These are phyloP conservation scores for Carex parvula DNA, from an alignment of 176 grass and related monocot species.

Conservation along the genomic window DNA sequence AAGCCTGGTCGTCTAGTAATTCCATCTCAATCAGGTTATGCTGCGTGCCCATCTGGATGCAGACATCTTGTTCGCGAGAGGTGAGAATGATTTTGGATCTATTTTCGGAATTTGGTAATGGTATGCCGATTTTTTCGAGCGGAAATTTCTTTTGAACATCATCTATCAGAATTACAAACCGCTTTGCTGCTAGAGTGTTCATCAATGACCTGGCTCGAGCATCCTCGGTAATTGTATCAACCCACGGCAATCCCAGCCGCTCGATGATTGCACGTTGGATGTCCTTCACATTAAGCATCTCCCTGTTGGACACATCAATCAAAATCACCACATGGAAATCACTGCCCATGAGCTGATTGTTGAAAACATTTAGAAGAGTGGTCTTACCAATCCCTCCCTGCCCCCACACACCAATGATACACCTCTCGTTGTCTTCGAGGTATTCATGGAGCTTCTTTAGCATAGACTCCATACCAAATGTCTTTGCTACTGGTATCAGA, in stretches of 20 bases:
- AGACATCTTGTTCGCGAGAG: constrained; percentile 43
- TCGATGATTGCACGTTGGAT: constrained; percentile 53
- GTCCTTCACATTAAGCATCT: constrained; percentile 38
- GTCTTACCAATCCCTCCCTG: constrained; percentile 73
- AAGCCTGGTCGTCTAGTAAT: constrained; percentile 26
- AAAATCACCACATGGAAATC: constrained; percentile 48
- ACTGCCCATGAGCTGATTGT: constrained; percentile 50
- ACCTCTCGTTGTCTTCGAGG: constrained; percentile 36
- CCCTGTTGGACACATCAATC: constrained; percentile 59
- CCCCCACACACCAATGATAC: constrained; percentile 60
- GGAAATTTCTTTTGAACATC: constrained; percentile 50
- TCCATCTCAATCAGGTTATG: constrained; percentile 42
- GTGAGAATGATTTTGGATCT: constrained; percentile 56
- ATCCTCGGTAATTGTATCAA: constrained; percentile 33
- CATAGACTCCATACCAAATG: constrained; percentile 57
- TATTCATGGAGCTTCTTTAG: constrained; percentile 24
- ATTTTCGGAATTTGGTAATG: constrained; percentile 31
- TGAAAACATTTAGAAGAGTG: constrained; percentile 52
- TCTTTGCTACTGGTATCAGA: constrained; percentile 1
- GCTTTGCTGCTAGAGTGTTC: constrained; percentile 44
- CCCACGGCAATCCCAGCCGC: constrained; percentile 57
- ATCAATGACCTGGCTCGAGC: constrained; percentile 44
- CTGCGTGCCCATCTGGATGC: constrained; percentile 56
- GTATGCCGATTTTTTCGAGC: constrained; percentile 58
- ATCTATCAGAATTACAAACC: constrained; percentile 61